phyloP scores from a whole-genome alignment of 1,284 basidiomycete species.

The Irpex lacteus region DNA sequence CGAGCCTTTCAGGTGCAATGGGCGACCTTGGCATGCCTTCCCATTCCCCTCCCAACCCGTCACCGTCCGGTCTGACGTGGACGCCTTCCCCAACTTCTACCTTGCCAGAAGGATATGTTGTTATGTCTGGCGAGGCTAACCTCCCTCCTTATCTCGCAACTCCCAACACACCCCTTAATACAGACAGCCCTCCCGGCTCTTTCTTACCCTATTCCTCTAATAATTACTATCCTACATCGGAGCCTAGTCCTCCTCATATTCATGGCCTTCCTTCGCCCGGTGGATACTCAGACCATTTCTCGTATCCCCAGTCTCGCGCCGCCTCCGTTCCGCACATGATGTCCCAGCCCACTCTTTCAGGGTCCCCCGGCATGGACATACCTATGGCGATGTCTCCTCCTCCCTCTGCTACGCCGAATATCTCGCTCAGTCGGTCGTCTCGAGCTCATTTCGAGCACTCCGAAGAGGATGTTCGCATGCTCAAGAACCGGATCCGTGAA shows the following conservation, averaged over 20 bases:
- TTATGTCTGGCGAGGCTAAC: conserved; percentile 9
- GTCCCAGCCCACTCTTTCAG: conserved; percentile 12
- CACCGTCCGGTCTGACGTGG: conserved; percentile 32
- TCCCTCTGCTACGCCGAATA: conserved; percentile 18
- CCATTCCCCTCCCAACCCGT: conserved; percentile 31
- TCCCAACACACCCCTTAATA: conserved; percentile 14
- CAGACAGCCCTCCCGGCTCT: conserved; percentile 13
- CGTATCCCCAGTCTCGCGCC: conserved; percentile 20
- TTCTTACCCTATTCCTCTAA: conserved; percentile 21
- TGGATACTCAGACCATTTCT: conserved; percentile 25
- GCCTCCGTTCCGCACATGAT: conserved; percentile 12
- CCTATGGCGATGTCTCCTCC: conserved; percentile 24
- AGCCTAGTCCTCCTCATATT: conserved; percentile 17
- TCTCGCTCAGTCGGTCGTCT: conserved; percentile 21
- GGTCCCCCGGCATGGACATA: conserved; percentile 15
- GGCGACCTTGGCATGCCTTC: conserved; percentile 46
- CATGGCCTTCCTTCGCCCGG: conserved; percentile 20
- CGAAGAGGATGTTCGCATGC: conserved; percentile 38
- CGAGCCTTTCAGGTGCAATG: conserved; percentile 63
- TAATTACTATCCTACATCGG: conserved; percentile 24
- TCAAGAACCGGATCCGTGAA: conserved; percentile 41
- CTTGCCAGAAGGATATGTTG: conserved; percentile 10
- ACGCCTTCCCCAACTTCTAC: conserved; percentile 16
- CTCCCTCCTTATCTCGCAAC: conserved; percentile 14
- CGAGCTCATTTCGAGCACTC: conserved; percentile 19